Percentiles rank a stretch among this genome's conserved stretches.
Conservation (phyloP, 768 basidiomycete species). For the Termitomyces sp. region DNA sequence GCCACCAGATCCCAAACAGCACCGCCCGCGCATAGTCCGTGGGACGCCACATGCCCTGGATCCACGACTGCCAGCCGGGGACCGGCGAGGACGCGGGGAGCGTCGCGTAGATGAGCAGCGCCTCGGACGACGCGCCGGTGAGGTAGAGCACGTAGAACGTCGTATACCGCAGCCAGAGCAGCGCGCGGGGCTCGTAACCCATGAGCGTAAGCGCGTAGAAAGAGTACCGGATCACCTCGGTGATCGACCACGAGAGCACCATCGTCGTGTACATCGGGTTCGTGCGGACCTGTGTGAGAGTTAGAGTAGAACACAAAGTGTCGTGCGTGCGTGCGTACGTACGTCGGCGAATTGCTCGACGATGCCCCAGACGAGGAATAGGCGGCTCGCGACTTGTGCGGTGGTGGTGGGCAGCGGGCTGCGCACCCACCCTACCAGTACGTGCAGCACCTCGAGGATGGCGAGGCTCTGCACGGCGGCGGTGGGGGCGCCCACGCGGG, state of each 20-base stretch:
- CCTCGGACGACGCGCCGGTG: slow-evolving; percentile 87
- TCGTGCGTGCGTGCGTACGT: background rate
- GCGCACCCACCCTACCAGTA: slow-evolving; percentile 71
- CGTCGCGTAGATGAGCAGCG: slow-evolving; percentile 69
- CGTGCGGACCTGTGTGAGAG: slow-evolving; percentile 44
- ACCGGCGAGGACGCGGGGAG: no score
- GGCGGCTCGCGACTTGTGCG: slow-evolving; percentile 75
- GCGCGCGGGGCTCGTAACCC: slow-evolving; percentile 40
- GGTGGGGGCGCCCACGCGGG: slow-evolving; percentile 54
- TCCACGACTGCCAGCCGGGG: no score
- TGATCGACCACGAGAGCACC: slow-evolving; percentile 88
- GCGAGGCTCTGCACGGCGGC: slow-evolving; percentile 82
- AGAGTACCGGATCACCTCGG: slow-evolving; percentile 87
- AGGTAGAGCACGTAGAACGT: slow-evolving; percentile 95
- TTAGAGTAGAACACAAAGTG: background rate
- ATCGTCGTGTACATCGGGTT: slow-evolving; percentile 85
- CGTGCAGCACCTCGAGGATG: slow-evolving; percentile 78
- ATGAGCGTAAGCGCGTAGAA: slow-evolving; percentile 76
- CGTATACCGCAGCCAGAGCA: slow-evolving; percentile 81
- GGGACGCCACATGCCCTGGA: slow-evolving; percentile 42
- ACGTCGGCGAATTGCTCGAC: slow-evolving; percentile 59
- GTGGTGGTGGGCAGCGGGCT: slow-evolving; percentile 69
- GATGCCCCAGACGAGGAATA: slow-evolving; percentile 86
- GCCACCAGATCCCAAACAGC: slow-evolving; percentile 84
- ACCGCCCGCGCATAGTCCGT: slow-evolving; percentile 52